Conservation (phyloP, 768 basidiomycete genomes). For the Exsudoporus frostii region DNA sequence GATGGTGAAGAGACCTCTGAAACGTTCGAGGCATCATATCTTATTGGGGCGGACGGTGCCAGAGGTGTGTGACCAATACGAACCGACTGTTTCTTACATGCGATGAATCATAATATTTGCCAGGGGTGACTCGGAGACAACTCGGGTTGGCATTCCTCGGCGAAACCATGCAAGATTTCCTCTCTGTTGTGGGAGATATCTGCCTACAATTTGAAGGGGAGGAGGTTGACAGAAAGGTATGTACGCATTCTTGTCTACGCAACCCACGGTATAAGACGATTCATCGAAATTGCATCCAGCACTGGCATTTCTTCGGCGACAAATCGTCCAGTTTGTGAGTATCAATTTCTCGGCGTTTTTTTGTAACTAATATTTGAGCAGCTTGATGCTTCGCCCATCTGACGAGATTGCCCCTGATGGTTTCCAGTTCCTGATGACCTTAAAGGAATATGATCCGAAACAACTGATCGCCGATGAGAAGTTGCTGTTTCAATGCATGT, state of each 20-base stretch:
- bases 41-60: conserved; percentile 44
- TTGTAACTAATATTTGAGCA: neutral
- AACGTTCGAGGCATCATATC: conserved; percentile 25
- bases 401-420: conserved; percentile 22
- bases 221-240: conserved; percentile 26
- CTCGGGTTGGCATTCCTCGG: conserved; percentile 43
- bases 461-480: conserved; percentile 21
- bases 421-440: conserved; percentile 11
- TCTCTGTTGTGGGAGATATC: conserved; percentile 37
- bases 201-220: conserved; percentile 26
- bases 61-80: conserved; percentile 14
- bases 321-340: conserved; percentile 4
- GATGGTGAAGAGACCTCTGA: conserved; percentile 27
- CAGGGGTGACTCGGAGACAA: conserved; percentile 37
- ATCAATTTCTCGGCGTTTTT: neutral
- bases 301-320: conserved; percentile 23
- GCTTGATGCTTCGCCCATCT: conserved; percentile 11
- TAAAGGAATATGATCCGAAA: conserved; percentile 8
- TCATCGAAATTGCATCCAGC: conserved; percentile 4
- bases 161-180: conserved; percentile 31
- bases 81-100: neutral
- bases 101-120: neutral
- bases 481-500: conserved; percentile 29
- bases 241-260: neutral
- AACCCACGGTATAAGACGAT: neutral